Percentiles rank a stretch among this genome's conserved stretches.
Conservation (phyloP, 257 asterid species). For the Avicennia marina region DNA sequence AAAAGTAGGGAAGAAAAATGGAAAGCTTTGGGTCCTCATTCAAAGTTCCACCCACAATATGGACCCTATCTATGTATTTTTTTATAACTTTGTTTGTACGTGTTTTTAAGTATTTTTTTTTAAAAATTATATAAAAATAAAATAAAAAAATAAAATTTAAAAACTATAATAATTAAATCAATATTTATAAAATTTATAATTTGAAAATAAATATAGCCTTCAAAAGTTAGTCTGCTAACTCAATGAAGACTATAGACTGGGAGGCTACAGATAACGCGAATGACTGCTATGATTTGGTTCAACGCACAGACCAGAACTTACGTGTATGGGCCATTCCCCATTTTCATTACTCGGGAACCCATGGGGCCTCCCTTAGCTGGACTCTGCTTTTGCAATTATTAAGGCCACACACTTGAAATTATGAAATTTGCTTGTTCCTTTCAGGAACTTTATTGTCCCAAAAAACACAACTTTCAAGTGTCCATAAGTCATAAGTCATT, state of each 20-base stretch:
- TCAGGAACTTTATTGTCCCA: no score
- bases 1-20: no score
- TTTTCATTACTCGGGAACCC: neutral
- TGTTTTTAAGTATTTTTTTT: neutral
- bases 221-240: no score
- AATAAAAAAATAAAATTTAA: neutral
- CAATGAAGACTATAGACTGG: no score
- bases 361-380: conserved; percentile 4
- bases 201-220: neutral
- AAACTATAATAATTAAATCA: neutral
- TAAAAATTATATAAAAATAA: neutral
- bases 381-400: conserved; percentile 1
- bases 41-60: no score
- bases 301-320: neutral
- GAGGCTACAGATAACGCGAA: no score
- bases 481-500: neutral
- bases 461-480: neutral
- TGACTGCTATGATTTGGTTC: neutral
- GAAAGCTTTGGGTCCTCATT: no score
- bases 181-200: no score
- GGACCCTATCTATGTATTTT: no score
- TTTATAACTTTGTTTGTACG: neutral
- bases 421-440: neutral
- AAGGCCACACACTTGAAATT: neutral
- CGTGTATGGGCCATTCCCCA: neutral